Evolutionary conservation across 176 grass and related monocot genomes (phyloP).

Genomic region (Lolium perenne): DNA sequence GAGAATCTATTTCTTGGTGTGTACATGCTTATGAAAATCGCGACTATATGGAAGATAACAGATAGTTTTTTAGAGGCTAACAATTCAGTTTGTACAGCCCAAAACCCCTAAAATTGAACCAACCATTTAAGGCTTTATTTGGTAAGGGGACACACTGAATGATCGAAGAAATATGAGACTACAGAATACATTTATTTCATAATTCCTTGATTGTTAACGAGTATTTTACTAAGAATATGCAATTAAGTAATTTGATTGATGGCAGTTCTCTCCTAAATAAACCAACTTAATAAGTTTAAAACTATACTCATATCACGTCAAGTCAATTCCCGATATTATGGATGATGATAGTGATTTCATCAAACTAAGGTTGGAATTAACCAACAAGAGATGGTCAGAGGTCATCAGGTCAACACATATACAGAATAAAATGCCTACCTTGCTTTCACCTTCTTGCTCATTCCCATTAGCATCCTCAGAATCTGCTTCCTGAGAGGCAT

Average conservation of each 20-base stretch:
- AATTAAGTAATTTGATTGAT: neutral
- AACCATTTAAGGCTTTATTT: conserved; percentile 12
- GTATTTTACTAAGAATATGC: neutral
- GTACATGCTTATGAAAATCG: conserved; percentile 2
- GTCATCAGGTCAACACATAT: conserved; percentile 37
- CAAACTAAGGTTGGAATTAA: conserved; percentile 18
- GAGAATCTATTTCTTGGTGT: conserved; percentile 11
- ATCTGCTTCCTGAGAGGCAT: conserved; percentile 53
- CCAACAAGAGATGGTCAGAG: conserved; percentile 14
- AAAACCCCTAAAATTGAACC: conserved; percentile 3
- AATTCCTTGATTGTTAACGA: neutral
- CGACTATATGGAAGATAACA: neutral
- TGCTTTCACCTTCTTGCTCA: conserved; percentile 51
- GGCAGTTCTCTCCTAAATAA: neutral
- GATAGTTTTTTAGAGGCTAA: conserved; percentile 1
- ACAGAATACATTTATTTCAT: neutral
- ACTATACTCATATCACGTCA: conserved; percentile 30
- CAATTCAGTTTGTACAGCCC: neutral
- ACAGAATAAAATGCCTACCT: conserved; percentile 54
- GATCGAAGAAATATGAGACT: conserved; percentile 3
- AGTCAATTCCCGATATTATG: conserved; percentile 16
- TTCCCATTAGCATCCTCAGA: conserved; percentile 47
- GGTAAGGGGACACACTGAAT: neutral
- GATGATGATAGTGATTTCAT: neutral
- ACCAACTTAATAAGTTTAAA: conserved; percentile 24